Base-by-base conservation (phyloP, 208 protist species). In the Crithidia sp. region DNA sequence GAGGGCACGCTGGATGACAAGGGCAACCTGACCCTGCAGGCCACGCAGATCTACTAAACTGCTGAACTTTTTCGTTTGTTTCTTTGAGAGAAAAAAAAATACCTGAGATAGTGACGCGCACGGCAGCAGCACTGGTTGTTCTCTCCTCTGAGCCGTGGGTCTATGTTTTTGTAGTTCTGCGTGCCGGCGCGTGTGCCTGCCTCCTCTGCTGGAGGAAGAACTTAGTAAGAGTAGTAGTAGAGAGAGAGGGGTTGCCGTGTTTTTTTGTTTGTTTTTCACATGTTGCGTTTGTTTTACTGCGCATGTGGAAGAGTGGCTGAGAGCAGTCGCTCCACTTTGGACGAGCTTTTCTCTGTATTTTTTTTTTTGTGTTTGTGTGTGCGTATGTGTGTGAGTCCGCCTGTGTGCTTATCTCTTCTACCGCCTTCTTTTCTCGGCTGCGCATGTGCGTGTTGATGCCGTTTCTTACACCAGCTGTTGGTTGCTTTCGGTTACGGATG, bases 1-100 rank as follows among this genome's bases (percentile, higher is more conserved):
- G 93, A 97, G 71, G 93, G 79, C 12, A 70, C 84, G 14, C 92
- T 97, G 70, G 88, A 96, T 58, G 73, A 72, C 36, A 88, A 93
- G 62, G 87, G 85, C 40, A 67, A 81, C 47, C 67, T 94, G 6
- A 84, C 78, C 13, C 70, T 95, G 4, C 74, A 84, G 64, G 67
- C 79, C 13, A 79, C 91, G 2, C 93, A 97, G 71, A 79, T 80
- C 12, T 97, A 97, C 69, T 97, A 80, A 75, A 45, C 12, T 17
- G 7, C 43, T 50, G 45, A 43, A 28, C 47, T 58, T 57, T 69
- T 59, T 69, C 14, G 4, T 44, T 53, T 67, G 45, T 36, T 45
- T 54, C 14, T 10, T 10, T 61, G 16, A 45, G 10, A 58, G 41
- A 58, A 49, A 58, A 9, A 53, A 47, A 66, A 66, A 74, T n/a